These are phyloP conservation scores for Ceratocystis cacaofunesta DNA, from an alignment of 2,329 filamentous ascomycete genomes.

Conservation along the genomic window DNA sequence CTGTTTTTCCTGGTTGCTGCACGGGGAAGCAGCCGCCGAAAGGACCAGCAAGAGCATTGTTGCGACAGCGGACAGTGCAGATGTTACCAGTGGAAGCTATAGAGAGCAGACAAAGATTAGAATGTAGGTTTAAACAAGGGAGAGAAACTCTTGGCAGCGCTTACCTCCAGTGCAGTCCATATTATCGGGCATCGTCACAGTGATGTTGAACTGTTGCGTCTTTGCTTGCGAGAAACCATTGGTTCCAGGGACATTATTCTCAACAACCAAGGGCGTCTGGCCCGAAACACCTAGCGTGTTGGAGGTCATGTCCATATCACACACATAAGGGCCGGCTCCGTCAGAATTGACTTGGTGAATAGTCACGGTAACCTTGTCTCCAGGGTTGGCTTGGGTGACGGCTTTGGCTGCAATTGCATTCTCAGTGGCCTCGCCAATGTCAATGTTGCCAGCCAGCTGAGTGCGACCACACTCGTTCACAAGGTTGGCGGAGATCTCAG, in stretches of 20 bases:
- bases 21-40: constrained; percentile 45
- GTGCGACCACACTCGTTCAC: constrained; percentile 50
- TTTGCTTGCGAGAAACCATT: constrained; percentile 45
- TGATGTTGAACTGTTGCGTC: constrained; percentile 41
- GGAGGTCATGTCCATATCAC: constrained; percentile 36
- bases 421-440: constrained; percentile 42
- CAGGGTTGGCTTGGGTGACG: constrained; percentile 36
- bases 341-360: constrained; percentile 41
- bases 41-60: constrained; percentile 40
- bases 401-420: constrained; percentile 31
- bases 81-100: constrained; percentile 40
- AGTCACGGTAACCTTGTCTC: constrained; percentile 30
- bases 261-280: constrained; percentile 32
- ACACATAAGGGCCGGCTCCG: constrained; percentile 39
- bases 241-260: constrained; percentile 43
- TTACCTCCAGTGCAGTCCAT: constrained; percentile 37
- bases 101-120: neutral
- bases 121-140: neutral
- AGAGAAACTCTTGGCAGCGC: constrained; percentile 11
- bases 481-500: constrained; percentile 35
- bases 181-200: constrained; percentile 35
- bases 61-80: constrained; percentile 45
- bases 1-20: constrained; percentile 36
- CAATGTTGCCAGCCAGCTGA: constrained; percentile 44
- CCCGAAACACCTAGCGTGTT: constrained; percentile 26